Base-by-base conservation (phyloP, 345 rosid genomes). In the Hibiscus tridactylites region DNA sequence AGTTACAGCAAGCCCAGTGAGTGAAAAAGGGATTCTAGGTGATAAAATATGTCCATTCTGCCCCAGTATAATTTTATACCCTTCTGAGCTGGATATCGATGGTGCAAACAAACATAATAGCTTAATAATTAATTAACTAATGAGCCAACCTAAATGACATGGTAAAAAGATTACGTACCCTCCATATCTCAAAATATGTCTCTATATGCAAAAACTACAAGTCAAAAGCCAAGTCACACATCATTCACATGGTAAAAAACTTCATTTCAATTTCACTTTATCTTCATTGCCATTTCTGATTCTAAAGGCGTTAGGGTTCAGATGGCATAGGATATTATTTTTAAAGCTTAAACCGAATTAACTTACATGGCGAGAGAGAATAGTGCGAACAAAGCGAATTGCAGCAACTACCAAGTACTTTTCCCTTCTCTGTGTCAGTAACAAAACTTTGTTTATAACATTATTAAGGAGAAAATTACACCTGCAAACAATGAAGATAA, bases 351-450 rank as follows among this genome's bases (percentile, higher is more conserved):
- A 71, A 71, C 65, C 17, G 28, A 71, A 74, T 61, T 57, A 52
- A 84, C 99, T 84, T 80, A 91, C 98, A 80, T 83, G 92, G 58
- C 86, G 88, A 57, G 90, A 80, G 73, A 96, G 91, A 74, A 96
- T 85, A 37, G 95, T 91, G 72, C 99, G 99, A 64, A 96, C 81
- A 87, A 96, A 91, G 46, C 98, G 90, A 77, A 96, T 81, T 35
- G 97, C 96, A 71, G 99, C 97, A 78, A 88, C 94, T 77, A 91
- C 96, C 13, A 96, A 87, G 82, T 88, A 92, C 73, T 85, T 96
- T 85, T 96, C 99, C 83, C 85, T 87, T 81, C 99, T 89, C 71
- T 52, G 86, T 4, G 91, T 89, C 68, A 96, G 91, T 71, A 85
- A 79, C 83, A 92, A 78, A 75, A 96, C 90, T 83, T 92, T 91